These are phyloP conservation scores for Filosporella fistucella DNA, from an alignment of 495 filamentous ascomycete species.

Conservation along the genomic window DNA sequence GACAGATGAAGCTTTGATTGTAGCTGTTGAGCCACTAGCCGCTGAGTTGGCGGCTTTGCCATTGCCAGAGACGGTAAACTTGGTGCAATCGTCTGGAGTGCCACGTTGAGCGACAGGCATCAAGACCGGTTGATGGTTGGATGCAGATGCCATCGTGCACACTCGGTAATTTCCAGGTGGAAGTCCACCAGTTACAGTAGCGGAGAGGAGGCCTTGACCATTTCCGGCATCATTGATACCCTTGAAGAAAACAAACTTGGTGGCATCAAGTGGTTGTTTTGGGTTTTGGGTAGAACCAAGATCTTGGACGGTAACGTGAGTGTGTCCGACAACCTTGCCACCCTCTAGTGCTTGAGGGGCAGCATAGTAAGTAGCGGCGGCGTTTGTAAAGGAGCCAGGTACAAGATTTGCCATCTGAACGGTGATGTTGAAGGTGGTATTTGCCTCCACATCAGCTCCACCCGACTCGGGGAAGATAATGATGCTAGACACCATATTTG, in stretches of 20 bases:
- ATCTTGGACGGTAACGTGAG: constrained; percentile 66
- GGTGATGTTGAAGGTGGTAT: constrained; percentile 52
- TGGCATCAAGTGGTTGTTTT: constrained; percentile 46
- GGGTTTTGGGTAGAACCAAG: constrained; percentile 47
- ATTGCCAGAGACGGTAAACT: constrained; percentile 40
- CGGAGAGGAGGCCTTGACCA: constrained; percentile 52
- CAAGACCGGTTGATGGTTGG: constrained; percentile 71
- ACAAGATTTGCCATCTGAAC: constrained; percentile 57
- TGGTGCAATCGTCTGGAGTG: constrained; percentile 66
- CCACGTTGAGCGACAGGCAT: constrained; percentile 77
- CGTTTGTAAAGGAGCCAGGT: constrained; percentile 64
- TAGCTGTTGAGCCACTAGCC: too few species aligned
- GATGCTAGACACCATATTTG: constrained; percentile 64
- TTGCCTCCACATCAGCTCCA: constrained; percentile 37
- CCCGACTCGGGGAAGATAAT: constrained; percentile 49
- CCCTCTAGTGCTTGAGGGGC: constrained; percentile 58
- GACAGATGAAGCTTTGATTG: too few species aligned
- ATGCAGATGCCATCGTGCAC: constrained; percentile 63
- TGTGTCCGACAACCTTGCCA: constrained; percentile 63
- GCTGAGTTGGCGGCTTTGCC: constrained; percentile 18
- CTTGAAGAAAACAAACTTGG: constrained; percentile 69
- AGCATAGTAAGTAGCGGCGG: constrained; percentile 59
- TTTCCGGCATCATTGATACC: constrained; percentile 70
- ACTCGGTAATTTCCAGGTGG: constrained; percentile 64
- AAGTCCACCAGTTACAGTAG: constrained; percentile 57